phyloP scores from a whole-genome alignment of 768 basidiomycete genomes.

The Tulasnella calospora region DNA sequence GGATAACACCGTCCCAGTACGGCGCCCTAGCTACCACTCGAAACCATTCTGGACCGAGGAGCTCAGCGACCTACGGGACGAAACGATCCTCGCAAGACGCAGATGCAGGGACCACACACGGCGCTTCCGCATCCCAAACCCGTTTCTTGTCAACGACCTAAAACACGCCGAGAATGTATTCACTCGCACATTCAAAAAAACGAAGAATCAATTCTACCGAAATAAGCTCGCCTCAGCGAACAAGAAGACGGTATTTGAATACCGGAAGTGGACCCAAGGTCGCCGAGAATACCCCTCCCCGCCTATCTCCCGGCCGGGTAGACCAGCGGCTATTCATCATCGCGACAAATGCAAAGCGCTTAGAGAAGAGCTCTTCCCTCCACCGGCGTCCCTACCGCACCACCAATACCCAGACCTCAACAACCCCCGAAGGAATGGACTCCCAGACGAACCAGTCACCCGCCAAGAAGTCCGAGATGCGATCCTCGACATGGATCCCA shows the following conservation, averaged over 20 bases:
- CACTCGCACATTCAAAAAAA: not conserved
- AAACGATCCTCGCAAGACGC: not conserved
- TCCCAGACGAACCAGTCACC: not conserved
- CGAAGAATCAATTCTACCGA: not conserved
- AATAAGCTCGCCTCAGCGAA: not conserved
- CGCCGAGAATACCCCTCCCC: constrained; percentile 1
- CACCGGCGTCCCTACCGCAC: not conserved
- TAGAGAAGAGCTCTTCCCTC: not conserved
- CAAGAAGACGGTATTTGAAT: not conserved
- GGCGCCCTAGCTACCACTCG: not conserved
- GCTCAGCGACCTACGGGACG: not conserved
- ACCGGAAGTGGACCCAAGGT: not conserved
- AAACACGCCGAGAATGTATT: not conserved
- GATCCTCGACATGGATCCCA: not conserved
- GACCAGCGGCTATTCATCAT: not conserved
- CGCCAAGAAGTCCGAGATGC: constrained; percentile 10
- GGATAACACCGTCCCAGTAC: not conserved
- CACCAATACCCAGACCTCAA: not conserved
- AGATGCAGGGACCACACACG: not conserved
- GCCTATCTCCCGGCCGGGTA: not conserved
- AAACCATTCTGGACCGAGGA: not conserved
- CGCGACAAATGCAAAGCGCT: not conserved
- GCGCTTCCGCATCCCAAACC: not conserved
- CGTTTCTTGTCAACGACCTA: not conserved
- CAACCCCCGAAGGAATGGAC: not conserved